Conservation (phyloP, 192 early-diverging fungal species). For the Backusella macrospora region DNA sequence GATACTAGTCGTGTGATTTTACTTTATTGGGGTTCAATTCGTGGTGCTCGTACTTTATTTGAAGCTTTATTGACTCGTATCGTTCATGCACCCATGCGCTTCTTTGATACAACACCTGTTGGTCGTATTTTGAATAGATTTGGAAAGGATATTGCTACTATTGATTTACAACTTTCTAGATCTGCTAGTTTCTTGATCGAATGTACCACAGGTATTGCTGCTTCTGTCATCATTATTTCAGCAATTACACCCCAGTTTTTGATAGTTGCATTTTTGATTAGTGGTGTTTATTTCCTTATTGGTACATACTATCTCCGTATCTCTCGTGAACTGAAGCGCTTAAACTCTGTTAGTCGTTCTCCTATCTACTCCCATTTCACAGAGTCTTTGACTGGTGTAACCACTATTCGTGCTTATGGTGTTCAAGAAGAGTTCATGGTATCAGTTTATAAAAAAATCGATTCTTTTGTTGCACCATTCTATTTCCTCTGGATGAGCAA, state of each 20-base stretch:
- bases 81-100: constrained; percentile 68
- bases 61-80: constrained; percentile 53
- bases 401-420: constrained; percentile 84
- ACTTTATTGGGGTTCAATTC: constrained; percentile 51
- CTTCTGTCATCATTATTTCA: constrained; percentile 42
- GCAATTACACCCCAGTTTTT: constrained; percentile 44
- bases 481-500: constrained; percentile 78
- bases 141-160: constrained; percentile 65
- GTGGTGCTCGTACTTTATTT: constrained; percentile 58
- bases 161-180: constrained; percentile 41
- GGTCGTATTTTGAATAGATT: constrained; percentile 82
- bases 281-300: constrained; percentile 60
- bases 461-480: constrained; percentile 69
- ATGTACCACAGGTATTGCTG: constrained; percentile 14
- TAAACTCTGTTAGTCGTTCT: constrained; percentile 74
- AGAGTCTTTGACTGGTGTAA: constrained; percentile 77
- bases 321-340: constrained; percentile 88
- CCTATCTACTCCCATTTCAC: constrained; percentile 83
- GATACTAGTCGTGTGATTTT: constrained; percentile 49
- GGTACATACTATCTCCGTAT: constrained; percentile 68
- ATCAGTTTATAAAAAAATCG: constrained; percentile 56
- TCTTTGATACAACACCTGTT: constrained; percentile 79
- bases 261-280: constrained; percentile 42
- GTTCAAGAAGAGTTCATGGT: constrained; percentile 64
- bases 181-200: constrained; percentile 22